Conservation (phyloP, 2,329 filamentous ascomycete species). For the Diaporthe helianthi region DNA sequence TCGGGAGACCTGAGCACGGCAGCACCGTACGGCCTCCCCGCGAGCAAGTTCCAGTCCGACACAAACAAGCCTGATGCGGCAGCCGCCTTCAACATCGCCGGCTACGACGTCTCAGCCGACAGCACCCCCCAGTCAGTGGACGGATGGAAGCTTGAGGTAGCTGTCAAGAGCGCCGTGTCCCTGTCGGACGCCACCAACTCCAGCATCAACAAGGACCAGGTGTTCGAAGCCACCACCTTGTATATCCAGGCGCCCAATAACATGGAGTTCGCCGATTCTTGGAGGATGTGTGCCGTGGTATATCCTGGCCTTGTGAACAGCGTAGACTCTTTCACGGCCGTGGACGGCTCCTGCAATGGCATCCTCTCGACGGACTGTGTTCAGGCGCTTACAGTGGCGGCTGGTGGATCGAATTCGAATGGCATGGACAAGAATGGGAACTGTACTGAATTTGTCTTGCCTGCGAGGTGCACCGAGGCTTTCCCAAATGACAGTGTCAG, state of each 20-base stretch:
- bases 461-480: constrained; percentile 10
- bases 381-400: constrained; percentile 11
- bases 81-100: constrained; percentile 26
- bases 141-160: constrained; percentile 29
- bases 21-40: constrained; percentile 24
- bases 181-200: constrained; percentile 22
- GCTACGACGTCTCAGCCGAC: constrained; percentile 26
- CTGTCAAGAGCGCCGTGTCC: constrained; percentile 22
- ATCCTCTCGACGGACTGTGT: constrained; percentile 16
- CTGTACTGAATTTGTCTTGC: constrained; percentile 2
- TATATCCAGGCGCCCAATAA: constrained; percentile 13
- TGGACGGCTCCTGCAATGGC: constrained; percentile 17
- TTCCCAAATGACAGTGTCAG: constrained; percentile 7
- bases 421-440: constrained; percentile 22
- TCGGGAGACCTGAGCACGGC: constrained; percentile 7
- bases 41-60: constrained; percentile 25
- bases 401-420: neutral
- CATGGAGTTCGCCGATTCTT: constrained; percentile 14
- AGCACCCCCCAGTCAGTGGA: neutral
- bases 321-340: neutral
- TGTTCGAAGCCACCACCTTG: constrained; percentile 28
- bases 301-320: constrained; percentile 14
- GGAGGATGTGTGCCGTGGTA: constrained; percentile 28
- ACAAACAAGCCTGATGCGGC: constrained; percentile 9
- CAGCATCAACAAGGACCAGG: constrained; percentile 6